Evolutionary conservation across 495 filamentous ascomycete species (phyloP).

Genomic region (Aspergillus cavernicola): DNA sequence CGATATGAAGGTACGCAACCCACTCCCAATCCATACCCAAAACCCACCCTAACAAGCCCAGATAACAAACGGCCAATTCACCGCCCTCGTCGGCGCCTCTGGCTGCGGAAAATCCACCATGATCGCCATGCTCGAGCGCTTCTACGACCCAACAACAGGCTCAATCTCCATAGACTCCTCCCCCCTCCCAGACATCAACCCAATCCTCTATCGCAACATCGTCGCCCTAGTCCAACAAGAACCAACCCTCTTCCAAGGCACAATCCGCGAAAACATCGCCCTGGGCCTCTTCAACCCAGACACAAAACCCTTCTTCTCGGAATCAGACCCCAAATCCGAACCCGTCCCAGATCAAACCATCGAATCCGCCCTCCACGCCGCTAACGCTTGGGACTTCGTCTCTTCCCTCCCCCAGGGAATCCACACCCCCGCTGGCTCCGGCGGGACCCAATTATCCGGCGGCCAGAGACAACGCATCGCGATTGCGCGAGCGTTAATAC

Average conservation of each 20-base stretch:
- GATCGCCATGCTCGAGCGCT: constrained; percentile 75
- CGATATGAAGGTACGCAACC: constrained; percentile 55
- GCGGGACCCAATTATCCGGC: constrained; percentile 73
- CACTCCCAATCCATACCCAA: not conserved
- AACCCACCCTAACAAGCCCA: not conserved
- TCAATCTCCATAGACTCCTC: constrained; percentile 68
- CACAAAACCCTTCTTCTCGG: not conserved
- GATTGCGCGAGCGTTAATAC: constrained; percentile 68
- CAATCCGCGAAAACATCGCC: constrained; percentile 77
- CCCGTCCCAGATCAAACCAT: constrained; percentile 64
- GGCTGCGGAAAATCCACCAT: constrained; percentile 84
- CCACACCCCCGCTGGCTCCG: constrained; percentile 68
- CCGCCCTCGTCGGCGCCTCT: constrained; percentile 78
- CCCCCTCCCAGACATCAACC: constrained; percentile 66
- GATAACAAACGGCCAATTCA: constrained; percentile 63
- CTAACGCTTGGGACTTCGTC: constrained; percentile 92
- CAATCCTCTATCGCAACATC: constrained; percentile 71
- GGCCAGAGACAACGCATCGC: constrained; percentile 84
- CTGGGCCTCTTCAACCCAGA: constrained; percentile 41
- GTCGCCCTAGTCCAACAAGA: constrained; percentile 83
- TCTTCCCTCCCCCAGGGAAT: constrained; percentile 70
- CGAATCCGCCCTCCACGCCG: constrained; percentile 73
- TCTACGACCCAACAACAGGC: constrained; percentile 75
- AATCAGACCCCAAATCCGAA: constrained; percentile 42
- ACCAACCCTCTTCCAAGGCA: constrained; percentile 82